Evolutionary conservation across 495 filamentous ascomycete species (phyloP), one percentile per base, ranked within the genome.

Genomic region (Tuber aestivum): DNA sequence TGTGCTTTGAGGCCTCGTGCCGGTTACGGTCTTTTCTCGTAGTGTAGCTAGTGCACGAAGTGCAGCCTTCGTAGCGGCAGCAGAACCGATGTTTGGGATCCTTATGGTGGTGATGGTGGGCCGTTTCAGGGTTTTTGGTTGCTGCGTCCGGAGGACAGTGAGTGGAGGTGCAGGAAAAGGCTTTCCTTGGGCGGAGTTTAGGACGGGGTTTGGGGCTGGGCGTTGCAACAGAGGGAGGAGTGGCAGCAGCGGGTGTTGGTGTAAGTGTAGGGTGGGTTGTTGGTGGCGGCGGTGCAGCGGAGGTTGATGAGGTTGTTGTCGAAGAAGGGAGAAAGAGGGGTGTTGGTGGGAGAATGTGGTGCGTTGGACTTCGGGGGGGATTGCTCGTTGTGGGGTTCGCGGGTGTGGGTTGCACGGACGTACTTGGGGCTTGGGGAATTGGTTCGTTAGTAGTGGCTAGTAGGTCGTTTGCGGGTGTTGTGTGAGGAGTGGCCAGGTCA

Each of bases 11-110:
- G 6, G 50, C 20, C 45, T 79, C 77, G 10, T 82, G 80, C 1
- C 80, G 45, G 6, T 82, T 73, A 0, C 80, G 38, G n/a, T 82
- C 80, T 42, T 82, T 82, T 21, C 37, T n/a, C 0, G 80, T 77
- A 2, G 70, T 72, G 14, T 79, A 82, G 1, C 73, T 70, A 6
- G 37, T 37, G 50, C 50, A 61, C 23, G 21, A 38, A 3, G 50
- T n/a, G 45, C 80, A 82, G 9, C 0, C 68, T 4, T 23, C 0
- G 21, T 45, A 41, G 0, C 40, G 42, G n/a, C 80, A 82, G 0
- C 21, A 10, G 38, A 82, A 82, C n/a, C 50, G 50, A 3, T 1
- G 50, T 5, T 61, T 61, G 9, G n/a, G 10, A 0, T 80, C 48
- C 41, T 82, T 82, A n/a, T 76, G 74, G 45, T 82, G 80, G 50